Evolutionary conservation across 1,139 yeast genomes (phyloP), one percentile per base, ranked within the genome.

Genomic region (Scheffersomyces parashehatae): DNA sequence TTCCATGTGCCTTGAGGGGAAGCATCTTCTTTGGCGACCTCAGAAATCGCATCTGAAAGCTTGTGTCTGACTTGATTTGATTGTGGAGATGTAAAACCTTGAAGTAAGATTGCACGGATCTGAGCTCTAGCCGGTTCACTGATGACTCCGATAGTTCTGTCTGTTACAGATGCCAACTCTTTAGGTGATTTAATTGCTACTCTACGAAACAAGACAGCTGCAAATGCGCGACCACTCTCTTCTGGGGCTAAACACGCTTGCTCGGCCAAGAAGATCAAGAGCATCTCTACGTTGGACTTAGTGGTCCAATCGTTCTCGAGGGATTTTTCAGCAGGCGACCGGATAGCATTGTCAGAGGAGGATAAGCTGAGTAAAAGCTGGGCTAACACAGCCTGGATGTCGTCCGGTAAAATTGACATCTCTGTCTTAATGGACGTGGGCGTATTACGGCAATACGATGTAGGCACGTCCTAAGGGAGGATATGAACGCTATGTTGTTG

Each of bases 11-110:
- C 78, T 24, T 73, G 71, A 12, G 73, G 73, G 4, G 71, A 61
- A 10, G 70, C 70, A 53, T 82, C 88, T 38, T 77, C 82, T 54
- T 82, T 83, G 3, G 97, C 95, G 35, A 93, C 82, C 64, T 91
- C 98, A 1, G 98, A 88, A 44, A 93, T 87, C 4, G 96, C 96
- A 69, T 93, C 99, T 4, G 97, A 84, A 43, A 93, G 73, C 62
- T 93, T 93, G 64, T 91, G 97, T 62, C 98, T 83, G 31, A 90
- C 91, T 50, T 77, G 80, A 48, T 81, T 81, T 16, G 86, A 72
- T 59, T 83, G 86, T 45, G 77, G 83, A 3, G 83, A 61, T 5
- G 79, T 62, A 53, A 93, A 88, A 10, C 97, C 98, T 43, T 77
- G 77, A 52, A 91, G 73, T 39, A 93, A 76, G 31, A 81, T 73